Evolutionary conservation across 352 stramenopile genomes (phyloP).

Genomic region (Albugo laibachii): DNA sequence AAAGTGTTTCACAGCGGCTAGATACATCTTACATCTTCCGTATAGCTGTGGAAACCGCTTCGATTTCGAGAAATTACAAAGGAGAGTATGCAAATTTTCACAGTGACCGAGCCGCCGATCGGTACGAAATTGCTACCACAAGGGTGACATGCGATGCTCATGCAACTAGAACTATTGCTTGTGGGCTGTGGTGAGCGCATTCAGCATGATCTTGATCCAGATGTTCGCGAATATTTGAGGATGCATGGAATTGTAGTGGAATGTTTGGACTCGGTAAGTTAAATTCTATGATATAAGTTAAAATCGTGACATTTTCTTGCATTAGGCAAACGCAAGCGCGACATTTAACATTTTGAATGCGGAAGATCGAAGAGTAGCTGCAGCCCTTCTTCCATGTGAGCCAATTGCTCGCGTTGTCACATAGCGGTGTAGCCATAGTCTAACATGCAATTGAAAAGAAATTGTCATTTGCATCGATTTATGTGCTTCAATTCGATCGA

Average conservation of each 20-base stretch:
- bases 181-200: constrained; percentile 52
- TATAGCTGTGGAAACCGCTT: constrained; percentile 59
- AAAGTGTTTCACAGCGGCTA: background rate
- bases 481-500: too few relatives aligned
- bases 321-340: constrained; percentile 47
- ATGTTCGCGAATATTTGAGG: constrained; percentile 59
- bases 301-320: background rate
- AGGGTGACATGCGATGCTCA: background rate
- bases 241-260: constrained; percentile 71
- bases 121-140: constrained; percentile 9
- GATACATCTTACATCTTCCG: background rate
- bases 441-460: too few relatives aligned
- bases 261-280: constrained; percentile 43
- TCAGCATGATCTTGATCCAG: constrained; percentile 26
- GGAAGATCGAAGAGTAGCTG: constrained; percentile 65
- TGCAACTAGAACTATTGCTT: constrained; percentile 43
- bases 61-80: constrained; percentile 63
- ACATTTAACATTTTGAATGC: constrained; percentile 86
- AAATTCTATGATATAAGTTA: background rate
- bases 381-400: constrained; percentile 54
- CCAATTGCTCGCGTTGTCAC: constrained; percentile 1
- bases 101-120: constrained; percentile 46
- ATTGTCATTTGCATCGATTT: too few relatives aligned
- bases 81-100: constrained; percentile 56
- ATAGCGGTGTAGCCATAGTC: too few relatives aligned